Evolutionary conservation across 192 early-diverging fungal species (phyloP).

Genomic region (Nowakowskiella sp.): DNA sequence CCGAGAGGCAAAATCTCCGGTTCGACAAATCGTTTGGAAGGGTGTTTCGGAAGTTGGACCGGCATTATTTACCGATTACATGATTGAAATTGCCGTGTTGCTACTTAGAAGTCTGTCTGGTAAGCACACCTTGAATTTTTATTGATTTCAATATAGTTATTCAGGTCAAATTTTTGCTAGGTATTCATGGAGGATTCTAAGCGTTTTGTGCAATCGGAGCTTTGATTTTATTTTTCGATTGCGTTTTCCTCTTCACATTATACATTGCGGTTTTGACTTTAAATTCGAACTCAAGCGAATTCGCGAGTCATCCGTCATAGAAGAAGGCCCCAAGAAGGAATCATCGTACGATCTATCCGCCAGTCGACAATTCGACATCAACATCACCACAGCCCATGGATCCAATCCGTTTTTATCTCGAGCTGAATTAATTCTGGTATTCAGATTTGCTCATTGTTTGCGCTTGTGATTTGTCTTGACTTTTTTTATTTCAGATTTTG

Average conservation of each 20-base stretch:
- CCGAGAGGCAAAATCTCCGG: slow-evolving; percentile 11
- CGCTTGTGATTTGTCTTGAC: no score
- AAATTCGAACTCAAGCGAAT: slow-evolving; percentile 47
- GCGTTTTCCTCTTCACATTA: slow-evolving; percentile 73
- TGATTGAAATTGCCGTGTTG: slow-evolving; percentile 75
- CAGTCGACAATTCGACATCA: no score
- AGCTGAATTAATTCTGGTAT: no score
- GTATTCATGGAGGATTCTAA: slow-evolving; percentile 39
- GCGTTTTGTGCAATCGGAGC: slow-evolving; percentile 77
- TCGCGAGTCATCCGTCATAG: not conserved
- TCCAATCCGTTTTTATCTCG: no score
- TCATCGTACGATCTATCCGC: no score
- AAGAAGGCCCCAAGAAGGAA: not conserved
- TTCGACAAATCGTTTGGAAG: slow-evolving; percentile 52
- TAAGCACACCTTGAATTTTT: slow-evolving; percentile 3
- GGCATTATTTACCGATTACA: slow-evolving; percentile 64
- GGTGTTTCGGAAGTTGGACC: slow-evolving; percentile 60
- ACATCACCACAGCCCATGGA: no score
- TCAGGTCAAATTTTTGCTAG: slow-evolving; percentile 9
- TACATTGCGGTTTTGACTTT: slow-evolving; percentile 79
- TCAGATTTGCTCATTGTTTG: no score
- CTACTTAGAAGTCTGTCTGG: slow-evolving; percentile 67
- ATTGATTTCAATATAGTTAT: no score
- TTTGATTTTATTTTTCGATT: slow-evolving; percentile 75
- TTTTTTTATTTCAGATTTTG: no score